Evolutionary conservation across 2,329 filamentous ascomycete genomes (phyloP).

Genomic region (Penicillium brevicompactum): DNA sequence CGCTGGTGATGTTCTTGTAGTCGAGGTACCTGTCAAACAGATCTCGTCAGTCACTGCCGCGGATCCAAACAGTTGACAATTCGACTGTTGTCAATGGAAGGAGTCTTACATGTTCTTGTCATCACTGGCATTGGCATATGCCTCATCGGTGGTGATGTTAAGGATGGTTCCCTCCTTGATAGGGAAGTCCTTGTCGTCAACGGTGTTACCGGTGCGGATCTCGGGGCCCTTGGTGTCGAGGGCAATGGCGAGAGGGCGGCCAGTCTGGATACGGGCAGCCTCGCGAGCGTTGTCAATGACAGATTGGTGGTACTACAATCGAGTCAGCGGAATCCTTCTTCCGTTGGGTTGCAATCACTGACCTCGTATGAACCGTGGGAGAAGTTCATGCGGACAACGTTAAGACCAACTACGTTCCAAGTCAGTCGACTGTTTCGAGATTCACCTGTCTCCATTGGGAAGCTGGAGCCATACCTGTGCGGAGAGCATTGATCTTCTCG

Average conservation of each 20-base stretch:
- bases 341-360: constrained; percentile 16
- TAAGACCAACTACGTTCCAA: constrained; percentile 70
- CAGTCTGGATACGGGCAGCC: constrained; percentile 74
- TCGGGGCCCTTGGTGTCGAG: constrained; percentile 84
- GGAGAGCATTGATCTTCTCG: constrained; percentile 93
- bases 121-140: constrained; percentile 81
- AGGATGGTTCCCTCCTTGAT: constrained; percentile 81
- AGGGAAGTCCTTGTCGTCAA: constrained; percentile 71
- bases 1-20: constrained; percentile 99
- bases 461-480: constrained; percentile 55
- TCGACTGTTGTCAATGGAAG: background rate
- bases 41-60: constrained; percentile 16
- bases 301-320: constrained; percentile 81
- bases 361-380: constrained; percentile 86
- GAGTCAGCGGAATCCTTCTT: constrained; percentile 14
- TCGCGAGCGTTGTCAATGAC: constrained; percentile 94
- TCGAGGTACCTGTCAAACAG: constrained; percentile 74
- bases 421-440: constrained; percentile 21
- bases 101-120: constrained; percentile 83
- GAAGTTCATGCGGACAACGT: constrained; percentile 99
- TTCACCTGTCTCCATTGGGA: background rate
- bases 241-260: constrained; percentile 92
- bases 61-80: background rate
- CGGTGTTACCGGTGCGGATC: constrained; percentile 80
- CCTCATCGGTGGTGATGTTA: constrained; percentile 95